These are phyloP conservation scores for Castanea sativa DNA, from an alignment of 306 rosid genomes.

Conservation along the genomic window DNA sequence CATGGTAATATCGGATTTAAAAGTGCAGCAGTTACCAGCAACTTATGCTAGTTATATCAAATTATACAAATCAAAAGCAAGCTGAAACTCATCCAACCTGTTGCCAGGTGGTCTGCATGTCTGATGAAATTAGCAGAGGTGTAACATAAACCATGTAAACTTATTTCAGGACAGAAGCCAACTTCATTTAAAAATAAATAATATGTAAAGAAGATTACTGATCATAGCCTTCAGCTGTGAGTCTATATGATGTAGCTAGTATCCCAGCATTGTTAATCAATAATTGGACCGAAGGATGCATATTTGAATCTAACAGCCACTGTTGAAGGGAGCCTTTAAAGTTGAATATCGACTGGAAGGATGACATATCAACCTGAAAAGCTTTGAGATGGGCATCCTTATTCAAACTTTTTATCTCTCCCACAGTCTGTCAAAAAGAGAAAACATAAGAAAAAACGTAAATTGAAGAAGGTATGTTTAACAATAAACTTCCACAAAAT, in stretches of 20 bases:
- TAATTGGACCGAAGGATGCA: conserved; percentile 81
- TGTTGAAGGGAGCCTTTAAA: conserved; percentile 57
- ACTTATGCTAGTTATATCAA: background rate
- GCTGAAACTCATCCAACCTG: conserved; percentile 18
- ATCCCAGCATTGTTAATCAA: conserved; percentile 90
- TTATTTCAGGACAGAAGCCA: background rate
- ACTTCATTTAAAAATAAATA: background rate
- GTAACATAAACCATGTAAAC: conserved; percentile 6
- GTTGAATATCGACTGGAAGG: conserved; percentile 48
- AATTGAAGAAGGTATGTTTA: background rate
- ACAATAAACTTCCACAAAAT: conserved; percentile 9
- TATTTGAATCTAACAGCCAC: conserved; percentile 69
- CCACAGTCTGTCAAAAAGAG: conserved; percentile 46
- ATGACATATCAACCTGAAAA: conserved; percentile 71
- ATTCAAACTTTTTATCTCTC: conserved; percentile 56
- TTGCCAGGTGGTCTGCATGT: conserved; percentile 3
- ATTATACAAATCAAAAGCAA: conserved; percentile 8
- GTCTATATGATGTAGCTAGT: conserved; percentile 73
- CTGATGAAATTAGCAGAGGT: background rate
- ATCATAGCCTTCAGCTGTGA: conserved; percentile 74
- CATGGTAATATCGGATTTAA: background rate
- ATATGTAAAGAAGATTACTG: conserved; percentile 47
- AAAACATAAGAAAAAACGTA: background rate
- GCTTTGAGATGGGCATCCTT: conserved; percentile 56
- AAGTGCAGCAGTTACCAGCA: conserved; percentile 1